Evolutionary conservation across 2,329 filamentous ascomycete genomes (phyloP), one percentile per base, ranked within the genome.

Genomic region (Sporothrix luriei): DNA sequence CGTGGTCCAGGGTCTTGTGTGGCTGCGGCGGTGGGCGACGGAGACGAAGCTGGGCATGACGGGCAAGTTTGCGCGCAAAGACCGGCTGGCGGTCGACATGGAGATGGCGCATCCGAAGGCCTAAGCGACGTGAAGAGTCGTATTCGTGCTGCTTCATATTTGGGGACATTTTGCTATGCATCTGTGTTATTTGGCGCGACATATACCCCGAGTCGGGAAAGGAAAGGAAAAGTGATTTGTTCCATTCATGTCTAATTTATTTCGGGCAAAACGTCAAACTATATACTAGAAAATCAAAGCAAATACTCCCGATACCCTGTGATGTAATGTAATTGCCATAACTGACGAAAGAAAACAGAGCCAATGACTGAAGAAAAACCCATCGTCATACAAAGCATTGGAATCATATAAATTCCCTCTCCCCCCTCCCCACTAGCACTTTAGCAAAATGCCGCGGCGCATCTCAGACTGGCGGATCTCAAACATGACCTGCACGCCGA

Each of bases 401-500:
- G 33, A 61, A 52, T 5, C 51, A 48, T 19, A 46, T 16, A 19
- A 21, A 61, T 46, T 24, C 21, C 6, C 6, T 38, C 13, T 21
- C 11, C 6, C 26, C 54, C 19, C 19, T 5, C 1, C 14, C 21
- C 29, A 48, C 21, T 76, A 78, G 78, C 93, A 98, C 81, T 92
- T 97, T 79, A 97, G 78, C 74, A 87, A 85, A 70, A 97, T 90
- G 0, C 95, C 95, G 74, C 87, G 88, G 75, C 94, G 86, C 80
- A 89, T 87, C 83, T 99, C 95, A 54, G 85, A 84, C 81, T 97
- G 92, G 67, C 95, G 85, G 74, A 96, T 86, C 82, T 99, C 95
- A 82, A 98, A 97, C 95, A 99, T 99, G 76, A 97, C 82, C 81
- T 98, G 94, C 54, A 91, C 87, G 33, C 91, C 94, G 0, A 94